Base-by-base conservation (phyloP, 192 early-diverging fungal species). In the Allomyces javanicus region DNA sequence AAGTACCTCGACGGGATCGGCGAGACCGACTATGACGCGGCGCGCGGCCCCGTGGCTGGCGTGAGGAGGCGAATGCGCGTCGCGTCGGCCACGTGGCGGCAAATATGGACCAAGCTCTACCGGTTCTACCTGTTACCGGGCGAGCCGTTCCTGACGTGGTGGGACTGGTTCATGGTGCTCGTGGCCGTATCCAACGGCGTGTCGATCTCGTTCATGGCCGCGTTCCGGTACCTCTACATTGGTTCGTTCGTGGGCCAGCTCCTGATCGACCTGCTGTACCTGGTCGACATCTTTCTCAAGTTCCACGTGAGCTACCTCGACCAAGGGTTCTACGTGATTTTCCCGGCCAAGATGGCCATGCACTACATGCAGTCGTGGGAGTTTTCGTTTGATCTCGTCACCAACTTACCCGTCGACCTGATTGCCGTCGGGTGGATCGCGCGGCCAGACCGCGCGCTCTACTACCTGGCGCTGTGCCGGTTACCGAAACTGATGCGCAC, bases 311-410 rank as follows among this genome's bases (percentile, higher is more conserved):
- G 74, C 25, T 80, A 80, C 68, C 73, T 80, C 5, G 70, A 78
- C 27, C 70, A 71, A 62, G 78, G 78, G 58, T 74, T 80, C 45
- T 80, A 76, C 76, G 78, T 80, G 40, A 76, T 80, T 2, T 80
- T 80, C 64, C 73, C 78, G 21, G 76, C 74, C 61, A 76, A 80
- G 65, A 80, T 80, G 78, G 72, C 74, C 19, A 11, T 80, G 63
- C 69, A 76, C 62, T 80, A 80, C 58, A 40, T 80, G 12, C 50
- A 63, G 44, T 74, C 74, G 17, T 58, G 24, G 27, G 74, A 80
- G 44, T 80, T 80, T 64, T 62, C 65, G 25, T 77, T 74, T 50
- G 78, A 80, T 63, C 65, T 79, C 23, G 4, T 78, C 14, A 67
- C 68, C 45, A 80, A 76, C 45, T 63, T 80, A 50, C 78, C 78